These are phyloP conservation scores for baker's yeast (Saccharomyces cerevisiae) DNA, from an alignment of 805 yeast species.

Conservation along the genomic window DNA sequence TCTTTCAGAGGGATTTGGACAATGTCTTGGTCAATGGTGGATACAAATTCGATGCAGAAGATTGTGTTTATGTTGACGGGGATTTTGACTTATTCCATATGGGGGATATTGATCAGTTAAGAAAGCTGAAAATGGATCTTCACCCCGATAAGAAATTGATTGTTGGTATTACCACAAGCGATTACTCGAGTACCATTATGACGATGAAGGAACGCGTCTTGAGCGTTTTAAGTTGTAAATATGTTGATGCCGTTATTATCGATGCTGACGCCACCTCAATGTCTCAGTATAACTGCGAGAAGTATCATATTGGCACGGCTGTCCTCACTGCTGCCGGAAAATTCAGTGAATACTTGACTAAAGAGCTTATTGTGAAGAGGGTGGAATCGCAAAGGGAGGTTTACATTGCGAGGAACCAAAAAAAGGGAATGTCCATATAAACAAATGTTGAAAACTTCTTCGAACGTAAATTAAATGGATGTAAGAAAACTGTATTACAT, in stretches of 20 bases:
- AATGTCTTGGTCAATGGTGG: constrained; percentile 23
- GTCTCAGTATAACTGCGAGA: not conserved
- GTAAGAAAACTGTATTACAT: not conserved
- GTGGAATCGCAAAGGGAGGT: constrained; percentile 59
- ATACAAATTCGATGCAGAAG: not conserved
- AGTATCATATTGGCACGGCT: constrained; percentile 33
- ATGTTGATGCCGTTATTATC: constrained; percentile 70
- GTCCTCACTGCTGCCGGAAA: constrained; percentile 44
- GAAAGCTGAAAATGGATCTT: constrained; percentile 38
- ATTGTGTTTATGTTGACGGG: constrained; percentile 45
- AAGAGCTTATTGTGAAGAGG: constrained; percentile 64
- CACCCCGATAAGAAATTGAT: constrained; percentile 41
- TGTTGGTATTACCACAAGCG: constrained; percentile 48
- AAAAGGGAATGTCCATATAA: constrained; percentile 55
- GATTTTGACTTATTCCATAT: constrained; percentile 89
- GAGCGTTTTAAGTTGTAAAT: constrained; percentile 80
- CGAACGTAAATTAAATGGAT: not conserved
- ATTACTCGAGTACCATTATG: constrained; percentile 59
- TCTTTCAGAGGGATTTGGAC: constrained; percentile 40
- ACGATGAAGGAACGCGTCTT: constrained; percentile 75
- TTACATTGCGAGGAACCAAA: constrained; percentile 79
- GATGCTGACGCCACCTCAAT: constrained; percentile 7
- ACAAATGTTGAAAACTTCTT: not conserved
- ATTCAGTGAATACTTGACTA: constrained; percentile 51
- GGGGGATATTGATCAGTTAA: constrained; percentile 76